Evolutionary conservation across 2,329 filamentous ascomycete species (phyloP).

Genomic region (Fusarium sp.): DNA sequence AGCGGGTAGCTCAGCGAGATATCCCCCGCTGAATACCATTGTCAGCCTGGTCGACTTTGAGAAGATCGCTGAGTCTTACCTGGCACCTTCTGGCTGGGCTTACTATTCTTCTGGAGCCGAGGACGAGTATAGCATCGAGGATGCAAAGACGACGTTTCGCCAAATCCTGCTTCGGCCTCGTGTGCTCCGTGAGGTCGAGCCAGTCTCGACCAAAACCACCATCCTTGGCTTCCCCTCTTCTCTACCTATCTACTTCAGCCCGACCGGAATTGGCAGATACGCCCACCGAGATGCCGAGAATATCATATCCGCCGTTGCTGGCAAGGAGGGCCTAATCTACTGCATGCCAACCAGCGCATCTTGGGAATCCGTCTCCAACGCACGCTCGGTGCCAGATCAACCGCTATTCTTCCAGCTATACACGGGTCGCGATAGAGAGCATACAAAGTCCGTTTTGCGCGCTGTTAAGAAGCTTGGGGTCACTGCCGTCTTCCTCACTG

Average conservation of each 20-base stretch:
- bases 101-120: slow-evolving; percentile 10
- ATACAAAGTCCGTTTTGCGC: background rate
- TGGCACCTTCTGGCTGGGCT: background rate
- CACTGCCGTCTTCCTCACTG: slow-evolving; percentile 3
- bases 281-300: background rate
- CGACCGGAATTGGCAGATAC: background rate
- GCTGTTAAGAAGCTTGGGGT: background rate
- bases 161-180: slow-evolving; percentile 1
- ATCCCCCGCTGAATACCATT: background rate
- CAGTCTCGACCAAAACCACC: background rate
- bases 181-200: slow-evolving; percentile 5
- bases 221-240: slow-evolving; percentile 1
- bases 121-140: background rate
- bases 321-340: background rate
- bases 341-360: slow-evolving; percentile 7
- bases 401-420: slow-evolving; percentile 5
- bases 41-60: slow-evolving; percentile 3
- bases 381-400: background rate
- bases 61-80: background rate
- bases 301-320: background rate
- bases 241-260: slow-evolving; percentile 2
- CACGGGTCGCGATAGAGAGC: slow-evolving; percentile 1
- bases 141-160: background rate
- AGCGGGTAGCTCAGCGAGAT: background rate
- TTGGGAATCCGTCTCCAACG: background rate